phyloP scores from a whole-genome alignment of 2,329 filamentous ascomycete species.

The Septoria linicola region DNA sequence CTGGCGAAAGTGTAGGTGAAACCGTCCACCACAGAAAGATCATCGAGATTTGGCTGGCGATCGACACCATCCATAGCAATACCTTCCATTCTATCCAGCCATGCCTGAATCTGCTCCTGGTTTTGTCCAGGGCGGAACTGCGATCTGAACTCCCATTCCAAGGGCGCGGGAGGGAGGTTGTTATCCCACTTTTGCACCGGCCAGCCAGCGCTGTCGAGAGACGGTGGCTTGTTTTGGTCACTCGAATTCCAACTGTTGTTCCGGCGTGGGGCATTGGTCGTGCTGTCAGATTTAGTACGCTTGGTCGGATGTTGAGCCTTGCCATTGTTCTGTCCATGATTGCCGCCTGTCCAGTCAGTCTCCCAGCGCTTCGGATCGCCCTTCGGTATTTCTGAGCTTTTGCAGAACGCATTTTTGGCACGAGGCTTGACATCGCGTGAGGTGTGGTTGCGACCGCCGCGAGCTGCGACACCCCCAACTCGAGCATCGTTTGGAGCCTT shows the following conservation, averaged over 20 bases:
- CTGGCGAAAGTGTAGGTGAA: constrained; percentile 21
- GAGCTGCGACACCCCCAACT: neutral
- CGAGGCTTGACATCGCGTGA: constrained; percentile 2
- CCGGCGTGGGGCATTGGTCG: no score
- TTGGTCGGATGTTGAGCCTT: no score
- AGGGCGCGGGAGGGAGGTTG: constrained; percentile 47
- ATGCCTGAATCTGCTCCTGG: constrained; percentile 30
- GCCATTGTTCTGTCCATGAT: neutral
- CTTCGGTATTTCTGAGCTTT: constrained; percentile 21
- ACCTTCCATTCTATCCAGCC: constrained; percentile 26
- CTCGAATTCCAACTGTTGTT: neutral
- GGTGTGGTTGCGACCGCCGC: neutral
- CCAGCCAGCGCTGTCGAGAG: constrained; percentile 4
- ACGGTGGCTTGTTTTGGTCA: neutral
- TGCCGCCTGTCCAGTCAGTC: constrained; percentile 16
- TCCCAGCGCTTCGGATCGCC: constrained; percentile 25
- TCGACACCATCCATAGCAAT: constrained; percentile 5
- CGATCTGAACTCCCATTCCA: constrained; percentile 46
- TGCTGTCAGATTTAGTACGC: no score
- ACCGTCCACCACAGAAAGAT: constrained; percentile 19
- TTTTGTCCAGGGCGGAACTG: constrained; percentile 31
- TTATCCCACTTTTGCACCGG: constrained; percentile 46
- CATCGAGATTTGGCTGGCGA: constrained; percentile 10
- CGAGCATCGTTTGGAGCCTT: constrained; percentile 7
- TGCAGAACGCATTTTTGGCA: constrained; percentile 15